Conservation (phyloP, 2,329 filamentous ascomycete genomes). For the Talaromyces sp. region DNA sequence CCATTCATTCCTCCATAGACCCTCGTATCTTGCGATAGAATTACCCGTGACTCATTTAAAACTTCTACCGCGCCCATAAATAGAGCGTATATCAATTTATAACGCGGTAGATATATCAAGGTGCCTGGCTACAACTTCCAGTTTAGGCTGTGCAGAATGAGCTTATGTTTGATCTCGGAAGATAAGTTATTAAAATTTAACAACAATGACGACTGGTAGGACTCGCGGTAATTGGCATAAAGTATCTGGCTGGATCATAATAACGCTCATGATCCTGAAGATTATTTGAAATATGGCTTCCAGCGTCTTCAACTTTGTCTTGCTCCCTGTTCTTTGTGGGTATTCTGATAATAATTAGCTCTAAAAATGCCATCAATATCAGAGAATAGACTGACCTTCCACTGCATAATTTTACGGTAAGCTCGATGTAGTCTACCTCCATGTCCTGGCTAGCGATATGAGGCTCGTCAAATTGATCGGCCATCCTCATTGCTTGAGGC, state of each 20-base stretch:
- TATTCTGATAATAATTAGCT: neutral
- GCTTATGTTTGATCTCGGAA: neutral
- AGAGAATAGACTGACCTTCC: slow-evolving; percentile 1
- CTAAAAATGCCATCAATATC: neutral
- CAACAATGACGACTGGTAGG: neutral
- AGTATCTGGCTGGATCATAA: neutral
- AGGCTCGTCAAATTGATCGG: neutral
- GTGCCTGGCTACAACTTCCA: neutral
- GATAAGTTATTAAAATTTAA: neutral
- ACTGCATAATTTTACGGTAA: neutral
- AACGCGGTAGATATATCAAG: neutral
- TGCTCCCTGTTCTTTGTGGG: neutral
- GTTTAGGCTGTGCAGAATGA: neutral
- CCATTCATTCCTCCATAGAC: neutral
- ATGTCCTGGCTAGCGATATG: neutral
- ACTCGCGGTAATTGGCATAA: neutral
- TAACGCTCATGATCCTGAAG: neutral
- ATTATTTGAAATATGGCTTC: neutral
- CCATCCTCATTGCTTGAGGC: neutral
- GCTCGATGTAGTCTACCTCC: neutral
- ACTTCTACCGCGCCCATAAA: neutral
- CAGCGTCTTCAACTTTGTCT: neutral
- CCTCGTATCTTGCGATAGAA: neutral
- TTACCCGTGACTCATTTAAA: neutral
- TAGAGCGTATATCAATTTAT: neutral